phyloP scores from a whole-genome alignment of 2,329 filamentous ascomycete genomes.

The Escovopsis weberi region DNA sequence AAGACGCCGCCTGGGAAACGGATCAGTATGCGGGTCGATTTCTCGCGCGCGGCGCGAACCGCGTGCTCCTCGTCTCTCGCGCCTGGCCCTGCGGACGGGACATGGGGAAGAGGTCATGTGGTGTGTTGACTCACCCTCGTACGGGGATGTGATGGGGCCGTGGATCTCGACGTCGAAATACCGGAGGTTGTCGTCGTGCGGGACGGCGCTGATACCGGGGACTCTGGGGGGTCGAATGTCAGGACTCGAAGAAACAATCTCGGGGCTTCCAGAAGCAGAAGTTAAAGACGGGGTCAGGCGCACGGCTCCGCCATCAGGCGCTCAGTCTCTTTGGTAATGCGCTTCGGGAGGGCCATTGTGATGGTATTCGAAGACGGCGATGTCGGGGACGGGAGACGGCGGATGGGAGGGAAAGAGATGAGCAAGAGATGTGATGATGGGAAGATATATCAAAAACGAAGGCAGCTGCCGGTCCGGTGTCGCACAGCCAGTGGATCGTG shows the following conservation, averaged over 20 bases:
- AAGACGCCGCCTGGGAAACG: constrained; percentile 55
- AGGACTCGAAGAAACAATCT: constrained; percentile 3
- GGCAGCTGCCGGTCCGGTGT: too few relatives aligned
- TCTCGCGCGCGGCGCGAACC: not conserved
- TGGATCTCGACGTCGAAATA: constrained; percentile 98
- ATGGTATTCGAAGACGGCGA: not conserved
- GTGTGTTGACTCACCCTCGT: constrained; percentile 54
- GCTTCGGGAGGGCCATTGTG: constrained; percentile 70
- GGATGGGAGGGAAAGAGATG: not conserved
- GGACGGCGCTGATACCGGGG: constrained; percentile 86
- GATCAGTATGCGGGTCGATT: not conserved
- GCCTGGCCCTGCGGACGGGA: not conserved
- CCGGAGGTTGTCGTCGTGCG: constrained; percentile 91
- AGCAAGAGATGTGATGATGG: too few relatives aligned
- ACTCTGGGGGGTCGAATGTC: constrained; percentile 43
- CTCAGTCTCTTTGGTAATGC: constrained; percentile 98
- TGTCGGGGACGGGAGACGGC: not conserved
- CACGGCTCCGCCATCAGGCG: constrained; percentile 93
- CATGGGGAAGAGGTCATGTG: not conserved
- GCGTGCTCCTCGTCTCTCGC: not conserved
- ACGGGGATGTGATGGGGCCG: constrained; percentile 81
- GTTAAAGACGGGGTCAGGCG: constrained; percentile 18
- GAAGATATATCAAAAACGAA: too few relatives aligned
- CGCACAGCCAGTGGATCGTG: too few relatives aligned
- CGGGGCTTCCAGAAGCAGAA: constrained; percentile 4